A percentile compares a stretch with the other conserved stretches of the same genome.
Evolutionary conservation across 176 grass and related monocot species (phyloP).

Genomic region (Triticum monococcum): DNA sequence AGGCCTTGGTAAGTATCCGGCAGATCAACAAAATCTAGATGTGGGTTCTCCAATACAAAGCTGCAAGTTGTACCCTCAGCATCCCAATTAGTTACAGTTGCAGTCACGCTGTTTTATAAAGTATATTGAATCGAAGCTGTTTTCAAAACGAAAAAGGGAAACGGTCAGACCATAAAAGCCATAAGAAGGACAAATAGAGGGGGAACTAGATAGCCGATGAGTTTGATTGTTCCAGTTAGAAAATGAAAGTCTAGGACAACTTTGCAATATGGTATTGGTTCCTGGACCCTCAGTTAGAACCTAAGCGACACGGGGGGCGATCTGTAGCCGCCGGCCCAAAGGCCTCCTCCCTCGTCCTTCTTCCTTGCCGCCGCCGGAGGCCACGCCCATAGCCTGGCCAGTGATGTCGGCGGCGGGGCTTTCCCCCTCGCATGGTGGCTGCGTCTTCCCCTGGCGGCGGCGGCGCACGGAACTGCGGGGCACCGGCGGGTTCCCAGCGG

Average conservation of each 20-base stretch:
- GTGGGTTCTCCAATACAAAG: constrained; percentile 91
- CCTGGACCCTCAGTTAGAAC: neutral
- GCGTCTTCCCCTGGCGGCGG: too few species aligned
- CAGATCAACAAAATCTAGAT: constrained; percentile 94
- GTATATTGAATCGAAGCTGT: constrained; percentile 97
- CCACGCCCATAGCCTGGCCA: too few species aligned
- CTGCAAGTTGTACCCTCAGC: constrained; percentile 88
- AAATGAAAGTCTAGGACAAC: neutral
- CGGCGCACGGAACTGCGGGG: too few species aligned
- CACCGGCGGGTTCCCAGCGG: too few species aligned
- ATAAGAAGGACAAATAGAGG: neutral
- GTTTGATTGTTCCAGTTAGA: neutral
- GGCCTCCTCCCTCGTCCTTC: too few species aligned
- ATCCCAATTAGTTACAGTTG: constrained; percentile 91
- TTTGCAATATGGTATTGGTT: neutral
- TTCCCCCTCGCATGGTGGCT: too few species aligned
- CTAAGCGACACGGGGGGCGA: too few species aligned
- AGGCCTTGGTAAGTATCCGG: constrained; percentile 95
- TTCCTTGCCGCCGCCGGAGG: too few species aligned
- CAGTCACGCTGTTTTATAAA: constrained; percentile 75
- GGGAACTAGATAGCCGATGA: neutral
- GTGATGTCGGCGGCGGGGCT: too few species aligned
- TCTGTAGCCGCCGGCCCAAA: too few species aligned
- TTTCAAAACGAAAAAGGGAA: neutral
- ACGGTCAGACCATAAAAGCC: constrained; percentile 11